Evolutionary conservation across 2,329 filamentous ascomycete genomes (phyloP).

Genomic region (Parastagonospora nodorum): DNA sequence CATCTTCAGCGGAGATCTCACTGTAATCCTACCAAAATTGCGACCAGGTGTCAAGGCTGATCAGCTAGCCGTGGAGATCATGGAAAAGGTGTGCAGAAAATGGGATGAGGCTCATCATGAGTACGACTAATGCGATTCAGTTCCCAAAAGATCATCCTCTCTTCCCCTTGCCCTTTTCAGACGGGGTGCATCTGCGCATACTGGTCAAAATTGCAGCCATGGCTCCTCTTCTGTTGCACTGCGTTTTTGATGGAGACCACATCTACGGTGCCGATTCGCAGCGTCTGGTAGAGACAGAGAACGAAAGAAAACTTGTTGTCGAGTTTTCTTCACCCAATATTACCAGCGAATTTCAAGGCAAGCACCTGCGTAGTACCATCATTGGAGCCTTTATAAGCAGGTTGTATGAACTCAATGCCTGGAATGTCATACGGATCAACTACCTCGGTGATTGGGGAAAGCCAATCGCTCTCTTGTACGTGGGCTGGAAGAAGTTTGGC

Average conservation of each 20-base stretch:
- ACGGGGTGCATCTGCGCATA: conserved; percentile 70
- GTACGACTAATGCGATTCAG: conserved; percentile 43
- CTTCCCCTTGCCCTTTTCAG: conserved; percentile 64
- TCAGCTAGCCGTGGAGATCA: conserved; percentile 20
- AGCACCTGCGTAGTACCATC: conserved; percentile 70
- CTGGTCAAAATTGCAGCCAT: conserved; percentile 67
- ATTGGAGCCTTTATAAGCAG: conserved; percentile 67
- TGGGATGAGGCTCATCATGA: not conserved
- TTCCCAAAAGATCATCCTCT: conserved; percentile 71
- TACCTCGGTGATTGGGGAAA: conserved; percentile 74
- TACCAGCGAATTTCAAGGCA: conserved; percentile 71
- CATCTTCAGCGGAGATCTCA: conserved; percentile 37
- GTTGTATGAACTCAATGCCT: conserved; percentile 63
- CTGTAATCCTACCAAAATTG: conserved; percentile 33
- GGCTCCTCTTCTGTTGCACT: conserved; percentile 64
- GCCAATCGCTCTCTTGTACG: conserved; percentile 64
- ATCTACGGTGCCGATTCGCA: conserved; percentile 61
- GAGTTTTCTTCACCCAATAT: conserved; percentile 80
- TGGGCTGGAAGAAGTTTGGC: conserved; percentile 70
- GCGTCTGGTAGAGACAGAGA: conserved; percentile 28
- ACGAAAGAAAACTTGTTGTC: conserved; percentile 63
- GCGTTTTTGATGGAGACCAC: conserved; percentile 60
- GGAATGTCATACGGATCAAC: conserved; percentile 67
- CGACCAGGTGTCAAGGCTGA: conserved; percentile 25
- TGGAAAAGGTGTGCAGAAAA: conserved; percentile 23